Base-by-base conservation (phyloP, 1,284 basidiomycete species). In the Fomitopsis betulina region DNA sequence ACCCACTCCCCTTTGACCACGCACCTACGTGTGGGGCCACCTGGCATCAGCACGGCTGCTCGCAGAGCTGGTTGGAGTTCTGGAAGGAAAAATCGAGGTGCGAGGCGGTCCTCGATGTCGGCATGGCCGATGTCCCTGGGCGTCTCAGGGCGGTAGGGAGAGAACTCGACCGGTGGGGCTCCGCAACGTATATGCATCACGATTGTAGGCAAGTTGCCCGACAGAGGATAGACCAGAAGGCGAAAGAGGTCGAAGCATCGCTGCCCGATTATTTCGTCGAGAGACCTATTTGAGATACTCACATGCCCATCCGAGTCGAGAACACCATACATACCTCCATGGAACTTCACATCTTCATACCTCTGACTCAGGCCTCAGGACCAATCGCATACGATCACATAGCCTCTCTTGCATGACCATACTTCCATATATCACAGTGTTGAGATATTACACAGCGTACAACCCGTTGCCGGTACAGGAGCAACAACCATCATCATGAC, bases 171-270 rank as follows among this genome's bases (percentile, higher is more conserved):
- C 74, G 80, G 54, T 85, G 83, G 81, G 85, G 86, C 2, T 81
- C 79, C 59, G 84, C 83, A 60, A 83, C 83, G 19, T 86, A 87
- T 66, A 89, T 89, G 86, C 85, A 89, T 63, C 82, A 81, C 58
- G 87, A 88, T 57, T 89, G 86, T 72, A 78, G 83, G 64, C 69
- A 75, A 64, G 70, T 73, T 23, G 86, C 85, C 30, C 79, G 79
- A 67, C 77, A 77, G 63, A 76, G 76, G 54, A 81, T 89, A 43
- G 69, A 71, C 42, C 83, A 82, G 52, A 72, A 76, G 58, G 75
- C 86, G 37, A 85, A 77, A 66, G 71, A 70, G 10, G 74, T 86
- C 9, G 83, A 82, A 60, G 80, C 85, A 32, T 76, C 72, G 1
- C 68, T 88, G 47, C 78, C 85, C 0, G 84, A 86, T 61, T 86